Evolutionary conservation across 225 moss, liverwort and hornwort species (phyloP), one percentile per base, ranked within the genome.

Genomic region (Physcomitrium patens): DNA sequence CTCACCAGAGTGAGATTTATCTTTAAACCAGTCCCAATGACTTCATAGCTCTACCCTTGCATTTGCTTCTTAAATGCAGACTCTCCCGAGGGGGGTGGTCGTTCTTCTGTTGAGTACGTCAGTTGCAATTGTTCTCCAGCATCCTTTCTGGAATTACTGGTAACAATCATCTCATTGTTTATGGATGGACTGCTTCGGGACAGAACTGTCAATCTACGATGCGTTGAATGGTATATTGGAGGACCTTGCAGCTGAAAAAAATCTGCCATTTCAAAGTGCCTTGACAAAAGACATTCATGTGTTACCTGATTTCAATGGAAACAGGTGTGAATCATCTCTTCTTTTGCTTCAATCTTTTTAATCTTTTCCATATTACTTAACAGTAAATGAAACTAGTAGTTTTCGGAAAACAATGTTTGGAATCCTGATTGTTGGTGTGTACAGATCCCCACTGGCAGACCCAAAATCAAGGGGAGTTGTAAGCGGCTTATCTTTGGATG

Each of bases 241-340:
- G 48, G 91, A 85, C 3, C 90, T 99, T 77, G 80, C 88, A 18
- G 48, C 77, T 70, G 88, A 93, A 66, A 50, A 79, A 56, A 65
- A 65, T 71, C 81, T 89, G 64, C 86, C 95, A 52, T 95, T 93
- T 67, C 79, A 41, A 61, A 78, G 91, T 88, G 89, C 95, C 74
- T 84, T 95, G 80, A 90, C 99, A 63, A 95, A 92, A 75, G 95
- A 93, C 54, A 75, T 99, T 47, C 93, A 99, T 48, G 78, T 99
- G 27, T 86, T 84, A 65, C 99, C 99, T 57, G 99, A 99, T 87
- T 99, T 95, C 60, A 93, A 99, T 73, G 99, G 99, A 51, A 99
- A 99, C 80, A 94, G 97, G 97, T 99, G 64, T 74, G 75, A 20
- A 54, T 41, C 44, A 37, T 72, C 52, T 54, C 56, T 64, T 42